Conservation (phyloP, 345 rosid genomes). For the Fremontodendron californicum region DNA sequence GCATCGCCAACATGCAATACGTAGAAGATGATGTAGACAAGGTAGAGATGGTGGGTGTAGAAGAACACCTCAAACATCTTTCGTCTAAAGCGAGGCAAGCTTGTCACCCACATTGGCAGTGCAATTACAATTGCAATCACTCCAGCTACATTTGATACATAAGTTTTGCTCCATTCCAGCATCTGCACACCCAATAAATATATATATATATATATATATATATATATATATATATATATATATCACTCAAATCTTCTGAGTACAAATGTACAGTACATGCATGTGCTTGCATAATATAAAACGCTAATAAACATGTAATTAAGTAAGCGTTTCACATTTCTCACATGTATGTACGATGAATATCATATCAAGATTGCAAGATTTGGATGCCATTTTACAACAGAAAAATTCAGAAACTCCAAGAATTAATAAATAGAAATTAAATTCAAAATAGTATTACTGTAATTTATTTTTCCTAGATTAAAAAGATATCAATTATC, state of each 20-base stretch:
- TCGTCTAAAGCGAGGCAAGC: conserved; percentile 36
- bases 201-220: too few relatives aligned
- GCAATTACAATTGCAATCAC: conserved; percentile 47
- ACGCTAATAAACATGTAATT: neutral
- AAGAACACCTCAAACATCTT: conserved; percentile 55
- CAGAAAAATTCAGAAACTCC: too few relatives aligned
- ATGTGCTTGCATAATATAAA: neutral
- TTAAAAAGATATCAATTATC: too few relatives aligned
- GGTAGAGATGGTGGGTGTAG: conserved; percentile 59
- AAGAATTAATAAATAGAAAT: too few relatives aligned
- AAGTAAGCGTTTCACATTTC: neutral
- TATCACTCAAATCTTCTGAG: too few relatives aligned
- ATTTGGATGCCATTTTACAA: too few relatives aligned
- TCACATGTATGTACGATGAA: neutral
- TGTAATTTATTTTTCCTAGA: too few relatives aligned
- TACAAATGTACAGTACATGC: neutral
- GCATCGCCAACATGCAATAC: conserved; percentile 48
- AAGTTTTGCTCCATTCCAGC: conserved; percentile 37
- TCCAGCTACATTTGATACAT: conserved; percentile 50
- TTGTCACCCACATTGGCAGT: conserved; percentile 49
- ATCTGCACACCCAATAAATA: conserved; percentile 33
- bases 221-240: too few relatives aligned
- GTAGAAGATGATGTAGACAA: conserved; percentile 41
- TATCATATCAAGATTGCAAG: neutral
- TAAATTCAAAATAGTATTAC: too few relatives aligned